phyloP scores from a whole-genome alignment of 306 rosid species.

The Alnus glutinosa region DNA sequence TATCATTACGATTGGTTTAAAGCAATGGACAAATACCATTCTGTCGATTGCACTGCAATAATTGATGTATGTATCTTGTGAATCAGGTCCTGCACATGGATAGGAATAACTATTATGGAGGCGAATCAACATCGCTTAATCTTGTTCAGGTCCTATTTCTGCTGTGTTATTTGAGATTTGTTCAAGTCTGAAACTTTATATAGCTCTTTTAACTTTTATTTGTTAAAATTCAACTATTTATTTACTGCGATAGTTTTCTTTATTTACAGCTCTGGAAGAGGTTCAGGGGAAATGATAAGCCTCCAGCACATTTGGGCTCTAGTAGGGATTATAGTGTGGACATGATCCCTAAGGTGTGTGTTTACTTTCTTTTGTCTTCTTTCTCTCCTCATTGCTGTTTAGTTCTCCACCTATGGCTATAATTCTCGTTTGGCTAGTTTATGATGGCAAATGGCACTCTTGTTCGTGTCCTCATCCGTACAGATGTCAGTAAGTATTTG shows the following conservation, averaged over 20 bases:
- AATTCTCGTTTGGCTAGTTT: slow-evolving; percentile 47
- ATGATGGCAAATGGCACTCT: slow-evolving; percentile 97
- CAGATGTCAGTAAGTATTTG: slow-evolving; percentile 93
- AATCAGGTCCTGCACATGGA: slow-evolving; percentile 93
- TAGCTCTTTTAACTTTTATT: not conserved
- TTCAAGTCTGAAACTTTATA: not conserved
- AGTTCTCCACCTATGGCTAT: not conserved
- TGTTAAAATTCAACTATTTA: not conserved
- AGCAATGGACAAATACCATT: not conserved
- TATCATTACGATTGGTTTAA: not conserved
- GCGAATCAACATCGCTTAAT: slow-evolving; percentile 90
- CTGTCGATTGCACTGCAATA: not conserved
- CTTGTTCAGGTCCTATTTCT: slow-evolving; percentile 63
- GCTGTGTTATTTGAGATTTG: not conserved
- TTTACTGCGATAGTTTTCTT: not conserved
- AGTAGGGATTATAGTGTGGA: slow-evolving; percentile 94
- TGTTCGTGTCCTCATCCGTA: slow-evolving; percentile 93
- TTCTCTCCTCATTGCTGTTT: not conserved
- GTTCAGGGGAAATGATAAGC: slow-evolving; percentile 84
- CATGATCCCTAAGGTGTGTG: slow-evolving; percentile 85
- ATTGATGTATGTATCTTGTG: slow-evolving; percentile 9
- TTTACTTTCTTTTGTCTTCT: slow-evolving; percentile 1
- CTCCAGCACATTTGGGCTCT: slow-evolving; percentile 85
- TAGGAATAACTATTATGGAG: slow-evolving; percentile 91
- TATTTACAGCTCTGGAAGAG: slow-evolving; percentile 84